Percentiles rank a stretch among this genome's conserved stretches.
Evolutionary conservation across 106 monocot species (phyloP).

Genomic region (Dioscorea dumetorum): DNA sequence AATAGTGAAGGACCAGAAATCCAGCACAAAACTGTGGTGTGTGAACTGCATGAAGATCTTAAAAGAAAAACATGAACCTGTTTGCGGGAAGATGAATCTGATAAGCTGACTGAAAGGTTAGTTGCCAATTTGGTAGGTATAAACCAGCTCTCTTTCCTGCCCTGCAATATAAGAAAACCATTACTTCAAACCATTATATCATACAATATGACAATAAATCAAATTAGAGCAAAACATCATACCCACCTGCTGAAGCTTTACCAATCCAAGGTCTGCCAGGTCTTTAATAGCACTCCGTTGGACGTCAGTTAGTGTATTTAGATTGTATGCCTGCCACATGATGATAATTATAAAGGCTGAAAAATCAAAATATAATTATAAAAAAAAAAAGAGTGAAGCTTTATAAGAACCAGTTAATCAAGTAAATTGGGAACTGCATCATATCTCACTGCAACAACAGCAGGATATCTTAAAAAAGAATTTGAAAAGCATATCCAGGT

Average conservation of each 20-base stretch:
- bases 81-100: slow-evolving; percentile 80
- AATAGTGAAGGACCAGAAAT: background rate
- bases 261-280: slow-evolving; percentile 77
- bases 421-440: background rate
- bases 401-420: background rate
- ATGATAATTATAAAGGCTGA: slow-evolving; percentile 2
- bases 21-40: background rate
- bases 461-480: background rate
- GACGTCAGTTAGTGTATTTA: slow-evolving; percentile 77
- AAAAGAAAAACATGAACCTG: slow-evolving; percentile 39
- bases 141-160: slow-evolving; percentile 95
- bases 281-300: slow-evolving; percentile 83
- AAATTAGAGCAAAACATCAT: background rate
- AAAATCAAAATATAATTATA: background rate
- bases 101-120: slow-evolving; percentile 89
- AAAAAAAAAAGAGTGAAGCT: background rate
- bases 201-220: background rate
- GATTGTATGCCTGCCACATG: slow-evolving; percentile 68
- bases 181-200: background rate
- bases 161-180: slow-evolving; percentile 37
- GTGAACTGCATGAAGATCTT: background rate
- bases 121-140: slow-evolving; percentile 91
- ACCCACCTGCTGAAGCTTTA: slow-evolving; percentile 85
- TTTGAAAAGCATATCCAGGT: background rate
- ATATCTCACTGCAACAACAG: background rate